Base-by-base conservation (phyloP, 1,284 basidiomycete genomes). In the Melanopsichium pennsylvanicum region DNA sequence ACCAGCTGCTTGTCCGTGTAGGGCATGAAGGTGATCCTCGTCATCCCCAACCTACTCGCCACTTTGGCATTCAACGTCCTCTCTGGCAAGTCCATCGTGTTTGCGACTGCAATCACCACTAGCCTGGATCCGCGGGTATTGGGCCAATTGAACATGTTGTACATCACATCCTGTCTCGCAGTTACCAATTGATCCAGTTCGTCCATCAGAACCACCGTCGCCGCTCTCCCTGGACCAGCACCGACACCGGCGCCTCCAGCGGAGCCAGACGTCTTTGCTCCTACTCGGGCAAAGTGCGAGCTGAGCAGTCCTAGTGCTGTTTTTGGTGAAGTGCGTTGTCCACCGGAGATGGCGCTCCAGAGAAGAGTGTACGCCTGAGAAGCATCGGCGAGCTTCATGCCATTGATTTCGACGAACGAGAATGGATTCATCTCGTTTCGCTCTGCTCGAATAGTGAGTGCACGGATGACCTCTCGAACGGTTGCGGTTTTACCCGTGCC, bases 131-230 rank as follows among this genome's bases (percentile, higher is more conserved):
- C 88, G 0, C 87, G 86, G 55, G 95, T 85, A 10, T 92, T 94
- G 1, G 95, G 96, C 95, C 96, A 98, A 81, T 97, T 97, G 86
- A 98, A 98, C 83, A 98, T 95, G 81, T 97, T 97, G 83, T 98
- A 98, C 34, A 98, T 91, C 2, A 98, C 95, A 71, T 97, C 94
- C 82, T 98, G 95, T 78, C 96, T 95, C 19, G 89, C 85, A 0
- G 95, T 97, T 66, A 98, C 88, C 27, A 98, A 86, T 81, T 97
- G 95, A 82, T 98, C 95, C 2, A 98, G 86, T 82, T 98, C 95
- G 80, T 98, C 95, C 91, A 98, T 97, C 21, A 98, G 84, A 4
- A 98, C 92, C 5, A 98, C 90, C 56, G 93, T 97, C 13, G 75
- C 69, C 19, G 59, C 60, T 25, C 67, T 21, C 2, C 66, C 70